These are phyloP conservation scores for Sonneratia alba DNA, from an alignment of 345 rosid genomes.

Conservation along the genomic window DNA sequence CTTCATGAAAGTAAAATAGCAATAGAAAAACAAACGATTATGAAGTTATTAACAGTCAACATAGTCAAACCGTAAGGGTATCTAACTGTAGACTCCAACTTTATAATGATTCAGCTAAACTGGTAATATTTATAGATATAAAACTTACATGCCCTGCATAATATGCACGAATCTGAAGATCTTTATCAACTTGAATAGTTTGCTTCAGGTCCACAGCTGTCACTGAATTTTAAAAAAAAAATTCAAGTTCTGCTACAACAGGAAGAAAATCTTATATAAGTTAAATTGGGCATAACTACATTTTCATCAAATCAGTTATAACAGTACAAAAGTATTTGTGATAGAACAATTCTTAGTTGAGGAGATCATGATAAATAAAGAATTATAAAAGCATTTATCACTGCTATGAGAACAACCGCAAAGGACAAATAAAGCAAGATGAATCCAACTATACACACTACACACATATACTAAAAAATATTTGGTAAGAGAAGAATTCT, in stretches of 20 bases:
- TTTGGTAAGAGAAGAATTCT: neutral
- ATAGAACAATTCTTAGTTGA: neutral
- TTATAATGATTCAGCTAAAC: neutral
- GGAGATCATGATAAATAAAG: neutral
- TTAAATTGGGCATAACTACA: neutral
- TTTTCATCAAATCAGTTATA: neutral
- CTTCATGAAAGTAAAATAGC: conserved; percentile 1
- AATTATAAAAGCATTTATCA: neutral
- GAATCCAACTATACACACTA: too few relatives aligned
- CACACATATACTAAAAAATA: too few relatives aligned
- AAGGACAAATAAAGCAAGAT: too few relatives aligned
- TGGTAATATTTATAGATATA: conserved; percentile 8
- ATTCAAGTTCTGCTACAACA: neutral
- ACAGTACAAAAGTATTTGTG: neutral
- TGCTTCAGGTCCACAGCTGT: conserved; percentile 88
- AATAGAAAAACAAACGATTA: neutral
- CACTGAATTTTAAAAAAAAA: conserved; percentile 33
- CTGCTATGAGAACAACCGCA: neutral
- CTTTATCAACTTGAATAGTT: conserved; percentile 76
- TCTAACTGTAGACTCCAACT: neutral
- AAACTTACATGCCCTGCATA: conserved; percentile 91
- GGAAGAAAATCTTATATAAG: neutral
- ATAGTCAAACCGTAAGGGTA: neutral
- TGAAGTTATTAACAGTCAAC: neutral
- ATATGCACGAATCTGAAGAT: conserved; percentile 87